A percentile compares a stretch with the other conserved stretches of the same genome.
These are phyloP conservation scores for Tricholoma sp. DNA, from an alignment of 768 basidiomycete species.

Conservation along the genomic window DNA sequence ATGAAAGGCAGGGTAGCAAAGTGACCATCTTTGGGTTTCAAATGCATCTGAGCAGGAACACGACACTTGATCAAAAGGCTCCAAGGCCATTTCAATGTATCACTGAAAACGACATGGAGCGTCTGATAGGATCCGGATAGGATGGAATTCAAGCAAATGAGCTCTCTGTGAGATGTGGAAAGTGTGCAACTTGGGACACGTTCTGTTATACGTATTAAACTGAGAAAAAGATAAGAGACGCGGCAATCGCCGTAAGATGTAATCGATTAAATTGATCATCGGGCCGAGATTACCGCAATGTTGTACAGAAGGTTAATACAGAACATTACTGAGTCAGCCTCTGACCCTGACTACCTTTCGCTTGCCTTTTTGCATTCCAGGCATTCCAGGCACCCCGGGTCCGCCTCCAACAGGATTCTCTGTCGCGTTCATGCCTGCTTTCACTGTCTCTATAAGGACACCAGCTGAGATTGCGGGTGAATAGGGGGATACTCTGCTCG, in stretches of 20 bases:
- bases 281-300: not conserved
- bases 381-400: constrained; percentile 32
- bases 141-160: not conserved
- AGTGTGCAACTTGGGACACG: too few relatives aligned
- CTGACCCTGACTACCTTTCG: constrained; percentile 76
- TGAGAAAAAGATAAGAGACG: not conserved
- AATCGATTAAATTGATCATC: not conserved
- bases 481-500: constrained; percentile 72
- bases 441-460: constrained; percentile 76
- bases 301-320: too few relatives aligned
- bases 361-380: constrained; percentile 64
- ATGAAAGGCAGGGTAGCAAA: too few relatives aligned
- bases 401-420: constrained; percentile 36
- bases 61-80: not conserved
- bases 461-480: constrained; percentile 75
- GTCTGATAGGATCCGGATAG: not conserved
- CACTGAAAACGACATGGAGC: not conserved
- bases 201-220: not conserved
- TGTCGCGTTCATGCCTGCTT: constrained; percentile 78
- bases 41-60: too few relatives aligned
- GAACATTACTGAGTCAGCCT: constrained; percentile 30
- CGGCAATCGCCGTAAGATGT: not conserved
- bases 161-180: too few relatives aligned
- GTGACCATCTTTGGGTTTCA: too few relatives aligned
- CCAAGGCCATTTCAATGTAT: not conserved